phyloP scores from a whole-genome alignment of 768 basidiomycete genomes.

The Lactarius pseudohatsudake region DNA sequence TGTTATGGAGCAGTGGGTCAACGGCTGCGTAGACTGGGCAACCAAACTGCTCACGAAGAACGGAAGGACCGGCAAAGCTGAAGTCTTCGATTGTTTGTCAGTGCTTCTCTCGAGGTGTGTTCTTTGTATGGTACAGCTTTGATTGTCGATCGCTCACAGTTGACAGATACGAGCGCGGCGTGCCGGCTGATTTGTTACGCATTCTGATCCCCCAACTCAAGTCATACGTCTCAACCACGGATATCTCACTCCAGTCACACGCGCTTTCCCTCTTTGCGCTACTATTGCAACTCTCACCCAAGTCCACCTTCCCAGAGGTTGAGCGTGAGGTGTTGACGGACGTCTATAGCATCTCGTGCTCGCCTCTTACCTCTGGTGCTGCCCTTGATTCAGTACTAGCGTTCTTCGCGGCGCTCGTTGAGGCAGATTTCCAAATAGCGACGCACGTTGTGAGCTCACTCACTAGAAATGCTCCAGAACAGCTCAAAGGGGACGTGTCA shows the following conservation, averaged over 20 bases:
- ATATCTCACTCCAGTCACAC: slow-evolving; percentile 77
- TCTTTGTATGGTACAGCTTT: slow-evolving; percentile 33
- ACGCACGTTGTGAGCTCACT: slow-evolving; percentile 79
- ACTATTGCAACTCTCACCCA: slow-evolving; percentile 66
- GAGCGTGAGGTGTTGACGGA: slow-evolving; percentile 66
- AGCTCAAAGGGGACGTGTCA: slow-evolving; percentile 52
- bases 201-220: slow-evolving; percentile 73
- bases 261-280: slow-evolving; percentile 64
- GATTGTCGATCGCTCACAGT: slow-evolving; percentile 37
- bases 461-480: slow-evolving; percentile 63
- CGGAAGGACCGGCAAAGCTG: slow-evolving; percentile 72
- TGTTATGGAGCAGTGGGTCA: slow-evolving; percentile 76
- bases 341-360: slow-evolving; percentile 71
- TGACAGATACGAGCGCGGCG: slow-evolving; percentile 44
- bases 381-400: slow-evolving; percentile 78
- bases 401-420: slow-evolving; percentile 82
- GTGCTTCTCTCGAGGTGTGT: slow-evolving; percentile 65
- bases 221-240: slow-evolving; percentile 68
- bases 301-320: slow-evolving; percentile 69
- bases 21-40: slow-evolving; percentile 75
- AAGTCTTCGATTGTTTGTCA: slow-evolving; percentile 76
- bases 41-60: slow-evolving; percentile 74
- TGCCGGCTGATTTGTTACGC: slow-evolving; percentile 59
- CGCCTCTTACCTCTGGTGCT: slow-evolving; percentile 72
- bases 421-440: slow-evolving; percentile 79